phyloP scores from a whole-genome alignment of 306 rosid genomes.

The Hippophae tibetana region DNA sequence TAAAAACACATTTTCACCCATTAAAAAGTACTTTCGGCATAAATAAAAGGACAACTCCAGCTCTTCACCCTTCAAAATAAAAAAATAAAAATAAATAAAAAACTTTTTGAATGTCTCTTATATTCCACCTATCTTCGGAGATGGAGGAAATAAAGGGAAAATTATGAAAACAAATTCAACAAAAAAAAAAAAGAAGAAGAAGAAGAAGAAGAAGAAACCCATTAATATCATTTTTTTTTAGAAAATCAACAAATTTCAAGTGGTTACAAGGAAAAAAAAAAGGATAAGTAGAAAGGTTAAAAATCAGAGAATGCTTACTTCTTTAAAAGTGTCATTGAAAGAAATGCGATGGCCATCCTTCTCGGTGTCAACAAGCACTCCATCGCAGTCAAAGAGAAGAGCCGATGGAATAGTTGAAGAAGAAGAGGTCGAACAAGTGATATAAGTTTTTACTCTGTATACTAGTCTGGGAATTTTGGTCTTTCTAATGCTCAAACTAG shows the following conservation, averaged over 20 bases:
- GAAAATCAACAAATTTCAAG: slow-evolving; percentile 2
- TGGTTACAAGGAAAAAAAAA: background rate
- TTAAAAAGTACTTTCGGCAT: too few species aligned
- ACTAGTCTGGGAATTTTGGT: slow-evolving; percentile 16
- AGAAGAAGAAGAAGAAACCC: background rate
- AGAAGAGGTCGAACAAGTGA: slow-evolving; percentile 52
- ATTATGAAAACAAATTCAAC: background rate
- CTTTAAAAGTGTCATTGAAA: slow-evolving; percentile 81
- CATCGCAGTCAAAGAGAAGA: slow-evolving; percentile 92
- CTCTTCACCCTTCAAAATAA: too few species aligned
- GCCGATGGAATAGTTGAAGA: slow-evolving; percentile 67
- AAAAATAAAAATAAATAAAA: too few species aligned
- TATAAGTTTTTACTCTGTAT: slow-evolving; percentile 4
- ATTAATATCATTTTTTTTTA: too few species aligned
- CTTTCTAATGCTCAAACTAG: slow-evolving; percentile 16
- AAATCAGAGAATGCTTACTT: slow-evolving; percentile 27
- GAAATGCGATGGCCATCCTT: slow-evolving; percentile 94
- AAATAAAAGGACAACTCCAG: too few species aligned
- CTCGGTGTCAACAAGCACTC: slow-evolving; percentile 94
- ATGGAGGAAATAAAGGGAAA: background rate
- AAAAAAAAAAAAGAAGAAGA: slow-evolving; percentile 1
- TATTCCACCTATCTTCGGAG: background rate
- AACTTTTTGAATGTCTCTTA: background rate
- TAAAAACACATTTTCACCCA: too few species aligned
- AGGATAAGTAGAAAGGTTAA: background rate